These are phyloP conservation scores for Triangularia setosa DNA, from an alignment of 2,329 filamentous ascomycete genomes.

Conservation along the genomic window DNA sequence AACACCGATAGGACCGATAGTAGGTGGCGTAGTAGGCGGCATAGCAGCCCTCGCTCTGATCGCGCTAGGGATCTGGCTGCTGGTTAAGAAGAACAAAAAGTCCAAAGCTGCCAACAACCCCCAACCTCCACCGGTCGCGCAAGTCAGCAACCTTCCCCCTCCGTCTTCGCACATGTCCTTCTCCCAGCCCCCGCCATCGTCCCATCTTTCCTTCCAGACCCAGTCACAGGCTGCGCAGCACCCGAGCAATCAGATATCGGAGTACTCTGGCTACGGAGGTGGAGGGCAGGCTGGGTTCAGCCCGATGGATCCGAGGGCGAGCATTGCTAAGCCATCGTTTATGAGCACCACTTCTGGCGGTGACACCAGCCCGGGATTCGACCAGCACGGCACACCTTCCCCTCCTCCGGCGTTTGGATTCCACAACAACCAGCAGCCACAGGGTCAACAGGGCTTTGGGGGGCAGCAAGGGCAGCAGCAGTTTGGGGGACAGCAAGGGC, in stretches of 20 bases:
- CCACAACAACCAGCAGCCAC: slow-evolving; percentile 4
- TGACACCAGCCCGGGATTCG: not conserved
- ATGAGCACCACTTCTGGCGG: not conserved
- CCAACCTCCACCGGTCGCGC: not conserved
- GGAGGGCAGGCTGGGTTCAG: not conserved
- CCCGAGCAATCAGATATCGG: not conserved
- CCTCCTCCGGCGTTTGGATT: not conserved
- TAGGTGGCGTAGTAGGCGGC: slow-evolving; percentile 33
- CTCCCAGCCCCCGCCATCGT: not conserved
- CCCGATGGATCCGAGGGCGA: not conserved
- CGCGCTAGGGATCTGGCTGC: slow-evolving; percentile 27
- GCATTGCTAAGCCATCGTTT: not conserved
- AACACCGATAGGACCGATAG: slow-evolving; percentile 28
- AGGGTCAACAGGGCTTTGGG: slow-evolving; percentile 1
- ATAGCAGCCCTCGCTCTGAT: slow-evolving; percentile 30
- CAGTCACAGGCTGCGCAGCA: not conserved
- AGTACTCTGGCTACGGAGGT: not conserved
- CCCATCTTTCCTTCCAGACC: not conserved
- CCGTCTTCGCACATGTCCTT: slow-evolving; percentile 1
- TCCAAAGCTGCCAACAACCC: slow-evolving; percentile 3
- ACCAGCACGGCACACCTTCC: not conserved
- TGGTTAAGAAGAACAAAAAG: slow-evolving; percentile 30
- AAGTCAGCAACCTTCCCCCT: slow-evolving; percentile 5
- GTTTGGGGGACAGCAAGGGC: not conserved
- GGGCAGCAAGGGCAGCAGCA: not conserved